Conservation (phyloP, 1,139 yeast genomes). For the Zygosaccharomyces pseudobailii region DNA sequence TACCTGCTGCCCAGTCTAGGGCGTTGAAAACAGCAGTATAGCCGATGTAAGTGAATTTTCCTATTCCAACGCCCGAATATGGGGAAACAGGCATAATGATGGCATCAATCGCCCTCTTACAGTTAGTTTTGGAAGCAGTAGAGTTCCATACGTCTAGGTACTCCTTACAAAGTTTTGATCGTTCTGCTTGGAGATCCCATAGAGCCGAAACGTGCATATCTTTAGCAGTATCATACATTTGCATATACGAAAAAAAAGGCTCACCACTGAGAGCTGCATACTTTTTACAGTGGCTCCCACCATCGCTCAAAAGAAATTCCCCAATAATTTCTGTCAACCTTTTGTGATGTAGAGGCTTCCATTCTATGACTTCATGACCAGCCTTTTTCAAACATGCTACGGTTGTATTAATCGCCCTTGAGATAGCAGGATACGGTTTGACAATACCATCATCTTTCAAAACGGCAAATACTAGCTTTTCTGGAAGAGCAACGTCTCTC, state of each 20-base stretch:
- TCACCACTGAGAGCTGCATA: conserved; percentile 54
- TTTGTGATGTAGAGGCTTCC: conserved; percentile 12
- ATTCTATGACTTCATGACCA: conserved; percentile 44
- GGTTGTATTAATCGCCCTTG: conserved; percentile 40
- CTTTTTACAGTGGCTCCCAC: conserved; percentile 48
- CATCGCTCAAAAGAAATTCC: conserved; percentile 44
- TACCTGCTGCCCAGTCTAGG: conserved; percentile 55
- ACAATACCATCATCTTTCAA: conserved; percentile 50
- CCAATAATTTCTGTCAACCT: conserved; percentile 42
- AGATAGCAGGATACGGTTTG: conserved; percentile 16
- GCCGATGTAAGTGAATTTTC: conserved; percentile 65
- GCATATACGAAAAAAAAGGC: conserved; percentile 49
- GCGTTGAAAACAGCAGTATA: conserved; percentile 65
- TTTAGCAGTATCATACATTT: conserved; percentile 51
- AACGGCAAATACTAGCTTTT: conserved; percentile 37
- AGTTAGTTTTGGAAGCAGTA: conserved; percentile 32
- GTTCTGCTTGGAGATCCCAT: conserved; percentile 33
- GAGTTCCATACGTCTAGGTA: conserved; percentile 44
- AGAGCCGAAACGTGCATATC: conserved; percentile 29
- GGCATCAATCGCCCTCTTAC: conserved; percentile 54
- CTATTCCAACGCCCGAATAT: conserved; percentile 65
- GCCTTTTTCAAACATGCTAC: conserved; percentile 43
- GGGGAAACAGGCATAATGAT: conserved; percentile 61
- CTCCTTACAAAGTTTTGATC: conserved; percentile 49
- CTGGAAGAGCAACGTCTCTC: conserved; percentile 43